phyloP scores from a whole-genome alignment of 805 yeast species.

The Candida cerambycidarum region DNA sequence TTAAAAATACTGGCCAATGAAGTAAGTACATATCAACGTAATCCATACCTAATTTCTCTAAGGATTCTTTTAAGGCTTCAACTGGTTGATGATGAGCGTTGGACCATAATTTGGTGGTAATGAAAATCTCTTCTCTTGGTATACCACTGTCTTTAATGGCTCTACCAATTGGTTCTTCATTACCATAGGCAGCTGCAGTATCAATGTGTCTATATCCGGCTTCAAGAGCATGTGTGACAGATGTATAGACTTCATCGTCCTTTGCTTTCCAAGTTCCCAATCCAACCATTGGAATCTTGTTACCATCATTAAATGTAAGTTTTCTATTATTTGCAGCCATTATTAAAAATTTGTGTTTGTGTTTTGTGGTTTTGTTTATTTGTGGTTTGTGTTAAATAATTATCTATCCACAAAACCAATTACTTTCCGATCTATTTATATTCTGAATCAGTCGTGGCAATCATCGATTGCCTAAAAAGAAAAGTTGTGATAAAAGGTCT shows the following conservation, averaged over 20 bases:
- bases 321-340: constrained; percentile 8
- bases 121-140: constrained; percentile 61
- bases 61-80: constrained; percentile 55
- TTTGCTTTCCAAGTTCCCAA: constrained; percentile 70
- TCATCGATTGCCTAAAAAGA: too few relatives aligned
- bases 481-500: too few relatives aligned
- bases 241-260: constrained; percentile 50
- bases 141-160: constrained; percentile 56
- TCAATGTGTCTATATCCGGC: constrained; percentile 76
- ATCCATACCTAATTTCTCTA: constrained; percentile 63
- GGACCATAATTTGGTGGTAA: constrained; percentile 72
- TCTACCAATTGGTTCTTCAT: constrained; percentile 64
- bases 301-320: constrained; percentile 56
- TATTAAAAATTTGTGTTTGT: background rate
- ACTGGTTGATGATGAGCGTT: constrained; percentile 52
- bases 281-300: constrained; percentile 60
- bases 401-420: too few relatives aligned
- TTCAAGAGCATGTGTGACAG: constrained; percentile 59
- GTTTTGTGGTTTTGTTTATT: too few relatives aligned
- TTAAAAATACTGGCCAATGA: constrained; percentile 71
- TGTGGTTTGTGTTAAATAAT: background rate
- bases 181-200: constrained; percentile 67
- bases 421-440: too few relatives aligned
- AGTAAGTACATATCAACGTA: constrained; percentile 77
- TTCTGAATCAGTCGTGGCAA: too few relatives aligned